phyloP scores from a whole-genome alignment of 2,329 filamentous ascomycete genomes.

The Cercospora sesami region DNA sequence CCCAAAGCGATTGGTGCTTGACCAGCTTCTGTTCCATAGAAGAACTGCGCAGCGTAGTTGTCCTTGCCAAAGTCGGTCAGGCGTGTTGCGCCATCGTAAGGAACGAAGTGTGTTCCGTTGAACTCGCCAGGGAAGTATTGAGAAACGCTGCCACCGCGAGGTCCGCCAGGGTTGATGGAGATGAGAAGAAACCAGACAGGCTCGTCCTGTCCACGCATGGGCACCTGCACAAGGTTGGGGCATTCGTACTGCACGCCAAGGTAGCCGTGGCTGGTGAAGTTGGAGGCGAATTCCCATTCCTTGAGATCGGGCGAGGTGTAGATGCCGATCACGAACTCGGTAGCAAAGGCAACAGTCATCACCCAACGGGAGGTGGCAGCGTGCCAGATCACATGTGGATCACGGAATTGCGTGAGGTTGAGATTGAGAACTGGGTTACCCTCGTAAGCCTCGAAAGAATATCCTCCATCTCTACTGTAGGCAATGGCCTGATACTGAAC shows the following conservation, averaged over 20 bases:
- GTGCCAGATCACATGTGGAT: slow-evolving; percentile 65
- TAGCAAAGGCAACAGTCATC: slow-evolving; percentile 56
- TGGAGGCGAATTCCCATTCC: slow-evolving; percentile 59
- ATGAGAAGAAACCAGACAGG: slow-evolving; percentile 51
- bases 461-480: slow-evolving; percentile 62
- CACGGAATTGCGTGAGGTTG: slow-evolving; percentile 60
- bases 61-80: slow-evolving; percentile 44
- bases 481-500: slow-evolving; percentile 61
- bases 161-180: slow-evolving; percentile 59
- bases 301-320: slow-evolving; percentile 62
- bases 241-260: slow-evolving; percentile 63
- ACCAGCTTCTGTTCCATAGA: slow-evolving; percentile 47
- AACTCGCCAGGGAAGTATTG: slow-evolving; percentile 61
- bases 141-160: slow-evolving; percentile 56
- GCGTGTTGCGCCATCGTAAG: slow-evolving; percentile 43
- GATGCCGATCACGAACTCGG: slow-evolving; percentile 60
- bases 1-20: slow-evolving; percentile 51
- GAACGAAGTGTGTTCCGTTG: slow-evolving; percentile 63
- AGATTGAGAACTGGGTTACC: slow-evolving; percentile 62
- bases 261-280: slow-evolving; percentile 57
- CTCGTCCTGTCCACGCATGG: slow-evolving; percentile 47
- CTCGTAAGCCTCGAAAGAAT: slow-evolving; percentile 60
- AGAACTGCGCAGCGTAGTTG: slow-evolving; percentile 60
- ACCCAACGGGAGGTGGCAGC: slow-evolving; percentile 55
- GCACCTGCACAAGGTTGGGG: slow-evolving; percentile 61